Evolutionary conservation across 2,329 filamentous ascomycete species (phyloP), one percentile per base, ranked within the genome.

Genomic region (Cercospora nicotianae): DNA sequence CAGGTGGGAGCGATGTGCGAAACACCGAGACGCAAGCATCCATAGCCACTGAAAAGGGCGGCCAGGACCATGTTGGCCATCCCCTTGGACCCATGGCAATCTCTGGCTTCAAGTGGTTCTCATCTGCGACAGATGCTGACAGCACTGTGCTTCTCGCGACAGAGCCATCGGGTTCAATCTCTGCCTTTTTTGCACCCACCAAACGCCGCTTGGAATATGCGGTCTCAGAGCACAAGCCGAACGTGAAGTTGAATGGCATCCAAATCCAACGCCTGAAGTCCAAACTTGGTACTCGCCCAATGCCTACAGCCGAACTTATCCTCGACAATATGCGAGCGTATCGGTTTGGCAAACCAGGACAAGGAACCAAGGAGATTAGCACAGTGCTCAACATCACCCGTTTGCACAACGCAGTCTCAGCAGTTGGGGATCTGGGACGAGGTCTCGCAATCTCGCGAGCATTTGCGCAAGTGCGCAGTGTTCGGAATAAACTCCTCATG

Each of bases 291-390:
- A 93, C 90, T 0, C 86, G 86, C 58, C 83, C 88, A 0, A 81
- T 93, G 0, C 90, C 91, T 0, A 93, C 91, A 0, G 91, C 90
- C 0, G 90, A 93, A 76, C 83, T 93, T 0, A 89, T 90, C 68
- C 82, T 81, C n/a, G 42, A 75, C 63, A 68, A 75, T 36, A 75
- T 76, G 9, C 76, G 79, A 36, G 80, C 73, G 76, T 63, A 89
- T 83, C 82, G 92, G 5, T 79, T 94, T 30, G 91, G 91, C 5
- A 79, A 84, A 3, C 84, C 90, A 69, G 90, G 90, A 1, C 80
- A 86, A 48, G 91, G 91, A 1, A 84, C 91, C 31, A 85, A 87
- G 26, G 89, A 91, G 72, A 91, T 93, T 67, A 84, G 86, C 45
- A 87, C 87, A 1, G 81, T 94, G 13, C 81, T 93, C 7, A 92